Evolutionary conservation across 2,329 filamentous ascomycete genomes (phyloP).

Genomic region (Trichocomaceae sp.): DNA sequence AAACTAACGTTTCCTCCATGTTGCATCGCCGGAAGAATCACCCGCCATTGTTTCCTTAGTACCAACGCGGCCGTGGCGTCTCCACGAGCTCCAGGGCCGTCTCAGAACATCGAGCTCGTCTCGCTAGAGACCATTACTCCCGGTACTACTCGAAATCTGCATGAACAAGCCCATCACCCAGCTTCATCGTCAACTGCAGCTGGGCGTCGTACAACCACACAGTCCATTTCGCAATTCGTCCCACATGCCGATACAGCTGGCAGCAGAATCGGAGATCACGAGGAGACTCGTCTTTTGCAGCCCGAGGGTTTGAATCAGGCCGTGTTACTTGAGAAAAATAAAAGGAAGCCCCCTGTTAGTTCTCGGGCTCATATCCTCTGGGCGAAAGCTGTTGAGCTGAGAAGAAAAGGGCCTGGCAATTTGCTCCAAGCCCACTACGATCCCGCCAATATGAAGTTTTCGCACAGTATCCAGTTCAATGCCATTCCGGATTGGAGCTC

Average conservation of each 20-base stretch:
- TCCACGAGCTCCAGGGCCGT: constrained; percentile 12
- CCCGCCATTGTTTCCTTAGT: background rate
- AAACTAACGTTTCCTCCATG: background rate
- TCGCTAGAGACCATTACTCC: constrained; percentile 17
- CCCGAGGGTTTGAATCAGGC: background rate
- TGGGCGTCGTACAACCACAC: constrained; percentile 2
- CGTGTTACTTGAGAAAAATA: background rate
- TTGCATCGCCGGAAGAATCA: background rate
- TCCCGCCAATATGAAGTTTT: constrained; percentile 96
- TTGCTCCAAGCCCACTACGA: background rate
- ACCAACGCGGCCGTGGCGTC: constrained; percentile 19
- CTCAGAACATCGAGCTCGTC: constrained; percentile 30
- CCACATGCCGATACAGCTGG: constrained; percentile 9
- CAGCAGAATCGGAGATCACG: constrained; percentile 9
- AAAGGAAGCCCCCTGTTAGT: background rate
- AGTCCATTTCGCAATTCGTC: background rate
- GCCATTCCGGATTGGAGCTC: constrained; percentile 99
- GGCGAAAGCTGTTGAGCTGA: constrained; percentile 26
- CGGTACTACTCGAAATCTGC: background rate
- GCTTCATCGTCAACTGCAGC: background rate
- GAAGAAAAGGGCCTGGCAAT: background rate
- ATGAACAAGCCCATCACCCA: background rate
- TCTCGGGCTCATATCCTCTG: constrained; percentile 23
- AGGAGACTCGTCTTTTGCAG: constrained; percentile 2
- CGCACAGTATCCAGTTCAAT: constrained; percentile 98